phyloP scores from a whole-genome alignment of 371 early-diverging fungal genomes.

The Spraguea lophii region DNA sequence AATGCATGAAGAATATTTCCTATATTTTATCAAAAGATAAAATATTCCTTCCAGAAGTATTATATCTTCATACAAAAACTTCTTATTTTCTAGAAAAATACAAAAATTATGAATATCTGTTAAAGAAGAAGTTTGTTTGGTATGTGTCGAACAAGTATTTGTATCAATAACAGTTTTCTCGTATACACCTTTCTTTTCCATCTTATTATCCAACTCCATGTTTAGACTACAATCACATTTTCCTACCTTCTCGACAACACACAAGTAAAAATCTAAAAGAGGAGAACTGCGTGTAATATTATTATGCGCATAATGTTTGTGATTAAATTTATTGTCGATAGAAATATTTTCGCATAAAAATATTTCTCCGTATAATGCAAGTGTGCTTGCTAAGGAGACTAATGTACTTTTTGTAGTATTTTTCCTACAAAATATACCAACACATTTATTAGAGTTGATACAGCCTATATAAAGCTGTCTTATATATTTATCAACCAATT shows the following conservation, averaged over 20 bases:
- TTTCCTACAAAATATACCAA: background rate
- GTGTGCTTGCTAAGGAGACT: constrained; percentile 14
- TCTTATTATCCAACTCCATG: background rate
- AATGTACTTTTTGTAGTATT: constrained; percentile 3
- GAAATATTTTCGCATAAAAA: constrained; percentile 18
- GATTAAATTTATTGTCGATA: background rate
- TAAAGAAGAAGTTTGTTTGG: background rate
- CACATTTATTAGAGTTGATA: background rate
- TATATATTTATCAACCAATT: too few relatives aligned
- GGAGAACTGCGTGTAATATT: background rate
- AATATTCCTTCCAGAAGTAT: constrained; percentile 23
- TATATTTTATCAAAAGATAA: constrained; percentile 14
- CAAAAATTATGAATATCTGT: constrained; percentile 3
- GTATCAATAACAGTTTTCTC: background rate
- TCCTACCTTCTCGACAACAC: background rate
- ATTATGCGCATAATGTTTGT: background rate
- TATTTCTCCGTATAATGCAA: constrained; percentile 7
- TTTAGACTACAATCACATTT: background rate
- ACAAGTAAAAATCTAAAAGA: constrained; percentile 16
- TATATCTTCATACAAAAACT: constrained; percentile 2
- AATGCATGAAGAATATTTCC: too few relatives aligned
- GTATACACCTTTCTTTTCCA: background rate
- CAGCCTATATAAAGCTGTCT: too few relatives aligned
- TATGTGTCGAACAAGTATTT: background rate
- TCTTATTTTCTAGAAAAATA: background rate